Base-by-base conservation (phyloP, 495 filamentous ascomycete genomes). In the Rostrohypoxylon terebratum region DNA sequence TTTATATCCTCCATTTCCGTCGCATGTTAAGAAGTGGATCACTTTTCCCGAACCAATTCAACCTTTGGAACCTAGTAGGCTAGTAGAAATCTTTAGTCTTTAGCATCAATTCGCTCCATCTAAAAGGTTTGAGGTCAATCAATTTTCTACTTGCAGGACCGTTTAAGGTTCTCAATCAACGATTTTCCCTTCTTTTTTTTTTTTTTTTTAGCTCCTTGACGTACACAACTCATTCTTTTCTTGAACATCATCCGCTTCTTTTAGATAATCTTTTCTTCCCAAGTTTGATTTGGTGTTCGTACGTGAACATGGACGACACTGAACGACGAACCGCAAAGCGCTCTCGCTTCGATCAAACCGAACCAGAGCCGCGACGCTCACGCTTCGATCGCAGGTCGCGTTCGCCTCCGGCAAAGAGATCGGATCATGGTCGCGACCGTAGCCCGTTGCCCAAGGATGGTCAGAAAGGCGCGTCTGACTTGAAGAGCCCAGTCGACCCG, bases 331-430 rank as follows among this genome's bases (percentile, higher is more conserved):
- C 81, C 68, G 82, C 86, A 10, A 96, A 96, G 85, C 91, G 94
- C 54, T 97, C 94, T 53, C 93, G 94, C 73, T 97, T 97, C 78
- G 94, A 97, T 77, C 91, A 95, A 78, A 94, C 87, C 44, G 93
- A 93, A 74, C 89, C 92, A 5, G 92, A 94, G 72, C 88, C 88
- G 33, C 89, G 89, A 67, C 88, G 90, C 16, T 93, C 92, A 31
- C 86, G 93, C 73, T 96, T 94, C 76, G 93, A 97, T 78, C 89
- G 92, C 66, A 90, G 94, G 63, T 97, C 94, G 47, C 90, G 93
- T 48, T 97, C 94, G 3, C 94, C 93, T 1, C 87, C 91, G 6
- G 83, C 85, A 33, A 86, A 87, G 71, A 86, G 78, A 51, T 67
- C 79, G 4, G 81, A 90, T 59, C 76, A 88, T 50, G 83, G 83